Conservation (phyloP, 495 filamentous ascomycete genomes). For the Podospora australis region DNA sequence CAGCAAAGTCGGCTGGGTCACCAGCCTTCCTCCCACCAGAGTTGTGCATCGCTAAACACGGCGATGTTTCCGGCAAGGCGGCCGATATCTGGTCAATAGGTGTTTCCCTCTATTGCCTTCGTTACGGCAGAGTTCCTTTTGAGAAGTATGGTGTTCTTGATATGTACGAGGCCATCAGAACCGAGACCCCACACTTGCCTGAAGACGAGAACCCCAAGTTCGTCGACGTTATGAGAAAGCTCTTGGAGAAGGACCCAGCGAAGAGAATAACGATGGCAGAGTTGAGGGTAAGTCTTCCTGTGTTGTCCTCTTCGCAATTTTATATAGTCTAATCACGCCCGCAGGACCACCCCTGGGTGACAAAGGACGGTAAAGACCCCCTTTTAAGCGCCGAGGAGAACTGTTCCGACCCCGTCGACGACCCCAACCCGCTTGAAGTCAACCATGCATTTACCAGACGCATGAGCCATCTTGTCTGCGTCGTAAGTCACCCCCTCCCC, state of each 20-base stretch:
- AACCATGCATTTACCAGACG: constrained; percentile 85
- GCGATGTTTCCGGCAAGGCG: constrained; percentile 79
- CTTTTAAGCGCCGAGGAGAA: constrained; percentile 81
- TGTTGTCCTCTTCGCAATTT: not conserved
- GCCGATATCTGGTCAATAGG: constrained; percentile 99
- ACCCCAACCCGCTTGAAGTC: constrained; percentile 82
- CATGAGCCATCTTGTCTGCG: constrained; percentile 72
- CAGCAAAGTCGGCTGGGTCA: constrained; percentile 88
- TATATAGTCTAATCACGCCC: not conserved
- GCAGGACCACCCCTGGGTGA: constrained; percentile 93
- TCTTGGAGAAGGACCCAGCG: constrained; percentile 70
- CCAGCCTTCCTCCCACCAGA: constrained; percentile 94
- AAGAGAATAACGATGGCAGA: constrained; percentile 77
- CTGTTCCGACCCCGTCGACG: constrained; percentile 67
- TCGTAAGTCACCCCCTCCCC: constrained; percentile 52
- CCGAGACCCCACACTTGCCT: constrained; percentile 47
- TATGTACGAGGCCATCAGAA: constrained; percentile 81
- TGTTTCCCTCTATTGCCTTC: constrained; percentile 85
- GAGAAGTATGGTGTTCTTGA: constrained; percentile 71
- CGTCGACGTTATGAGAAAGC: constrained; percentile 56
- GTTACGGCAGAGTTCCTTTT: constrained; percentile 84
- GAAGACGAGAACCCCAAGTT: constrained; percentile 54
- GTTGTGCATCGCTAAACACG: constrained; percentile 81
- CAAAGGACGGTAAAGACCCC: constrained; percentile 70
- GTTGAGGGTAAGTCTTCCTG: constrained; percentile 56